phyloP scores from a whole-genome alignment of 2,329 filamentous ascomycete genomes.

The Cladosporium sp. region DNA sequence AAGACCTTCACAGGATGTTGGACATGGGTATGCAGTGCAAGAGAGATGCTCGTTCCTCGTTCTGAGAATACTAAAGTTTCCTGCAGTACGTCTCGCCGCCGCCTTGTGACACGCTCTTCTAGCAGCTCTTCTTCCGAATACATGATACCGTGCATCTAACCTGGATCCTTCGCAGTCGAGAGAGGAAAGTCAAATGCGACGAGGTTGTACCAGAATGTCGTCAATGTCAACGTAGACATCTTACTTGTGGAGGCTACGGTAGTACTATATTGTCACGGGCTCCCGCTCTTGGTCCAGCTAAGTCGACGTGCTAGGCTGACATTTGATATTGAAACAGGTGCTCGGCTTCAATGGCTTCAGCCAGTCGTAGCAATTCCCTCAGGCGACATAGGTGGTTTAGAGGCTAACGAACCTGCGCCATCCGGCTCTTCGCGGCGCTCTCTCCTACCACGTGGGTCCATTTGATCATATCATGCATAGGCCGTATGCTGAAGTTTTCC shows the following conservation, averaged over 20 bases:
- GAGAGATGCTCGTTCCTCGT: too few relatives aligned
- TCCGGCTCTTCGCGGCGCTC: background rate
- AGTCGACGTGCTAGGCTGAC: background rate
- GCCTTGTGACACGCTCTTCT: too few relatives aligned
- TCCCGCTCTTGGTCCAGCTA: background rate
- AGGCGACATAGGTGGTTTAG: background rate
- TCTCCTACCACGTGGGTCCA: background rate
- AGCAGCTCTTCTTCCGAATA: too few relatives aligned
- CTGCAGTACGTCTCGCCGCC: too few relatives aligned
- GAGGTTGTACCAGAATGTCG: background rate
- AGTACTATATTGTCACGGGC: background rate
- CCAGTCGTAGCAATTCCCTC: background rate
- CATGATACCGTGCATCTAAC: too few relatives aligned
- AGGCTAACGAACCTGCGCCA: background rate
- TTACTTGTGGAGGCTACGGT: constrained; percentile 3
- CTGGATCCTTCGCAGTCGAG: background rate
- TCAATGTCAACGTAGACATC: background rate
- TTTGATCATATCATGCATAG: background rate
- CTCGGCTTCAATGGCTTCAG: constrained; percentile 10
- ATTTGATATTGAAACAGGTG: background rate
- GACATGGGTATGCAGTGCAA: background rate
- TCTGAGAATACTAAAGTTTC: too few relatives aligned
- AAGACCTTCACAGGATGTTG: constrained; percentile 14
- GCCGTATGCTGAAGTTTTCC: background rate
- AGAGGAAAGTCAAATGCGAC: constrained; percentile 14